Evolutionary conservation across 2,329 filamentous ascomycete species (phyloP), one percentile per base, ranked within the genome.

Genomic region (Cordyceps sp.): DNA sequence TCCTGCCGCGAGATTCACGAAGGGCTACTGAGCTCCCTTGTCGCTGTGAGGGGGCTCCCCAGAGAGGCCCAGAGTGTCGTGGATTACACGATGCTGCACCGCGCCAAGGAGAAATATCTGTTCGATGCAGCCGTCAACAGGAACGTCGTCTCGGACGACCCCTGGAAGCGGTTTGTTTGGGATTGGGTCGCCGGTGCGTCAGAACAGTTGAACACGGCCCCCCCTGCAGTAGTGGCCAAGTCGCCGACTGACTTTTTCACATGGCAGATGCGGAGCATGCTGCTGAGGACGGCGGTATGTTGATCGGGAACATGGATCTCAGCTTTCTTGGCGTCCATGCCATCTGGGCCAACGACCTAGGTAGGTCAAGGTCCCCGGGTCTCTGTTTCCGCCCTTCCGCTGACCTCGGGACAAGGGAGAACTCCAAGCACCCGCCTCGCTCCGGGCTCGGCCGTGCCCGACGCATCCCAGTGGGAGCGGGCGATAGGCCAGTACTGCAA

Each of bases 91-190:
- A 73, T 74, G 61, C 52, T 77, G 9, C 52, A 70, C 24, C 66
- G 73, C 13, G 69, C 71, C 7, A 68, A 67, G 38, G 69, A 73
- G 41, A 66, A 61, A 33, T 78, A 78, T 38, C 53, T 77, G 1
- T 75, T 78, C 37, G 61, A 85, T 43, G 73, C 72, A 36, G 53
- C 56, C 13, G 66, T 59, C 30, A 90, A 90, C 44, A 66, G 68
- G 38, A 55, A 64, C 6, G 66, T 86, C n/a, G 65, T 80, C 2
- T 59, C 64, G 6, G 78, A 83, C 37, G 76, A 86, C 44, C 70
- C 69, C 20, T 82, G 79, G 70, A 59, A 88, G n/a, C 66, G 73
- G 35, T 77, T 80, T 34, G 58, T 81, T n/a, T 92, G 83, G 83
- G 69, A 73, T 29, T 82, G 80, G 64, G 62, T 86, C 30, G 64